Percentiles rank a stretch among this genome's conserved stretches.
phyloP scores from a whole-genome alignment of 2,329 filamentous ascomycete species.

The Fonsecaea nubica region DNA sequence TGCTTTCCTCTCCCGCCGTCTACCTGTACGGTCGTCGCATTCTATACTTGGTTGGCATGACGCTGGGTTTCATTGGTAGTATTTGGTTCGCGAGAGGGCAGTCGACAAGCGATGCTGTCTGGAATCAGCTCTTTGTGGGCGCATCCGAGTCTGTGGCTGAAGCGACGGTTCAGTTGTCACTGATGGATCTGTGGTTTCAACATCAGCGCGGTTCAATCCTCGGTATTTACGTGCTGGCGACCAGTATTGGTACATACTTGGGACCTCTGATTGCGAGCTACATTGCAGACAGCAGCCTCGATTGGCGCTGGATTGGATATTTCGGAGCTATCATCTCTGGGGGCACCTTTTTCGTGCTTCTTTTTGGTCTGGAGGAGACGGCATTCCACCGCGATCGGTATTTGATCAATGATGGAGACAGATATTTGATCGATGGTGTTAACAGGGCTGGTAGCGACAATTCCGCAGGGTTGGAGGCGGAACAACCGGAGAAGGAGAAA shows the following conservation, averaged over 20 bases:
- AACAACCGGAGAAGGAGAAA: constrained; percentile 23
- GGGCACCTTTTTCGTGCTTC: constrained; percentile 56
- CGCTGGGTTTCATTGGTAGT: constrained; percentile 58
- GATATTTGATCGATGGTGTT: constrained; percentile 32
- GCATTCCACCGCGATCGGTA: constrained; percentile 34
- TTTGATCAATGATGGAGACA: constrained; percentile 33
- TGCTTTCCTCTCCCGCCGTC: constrained; percentile 60
- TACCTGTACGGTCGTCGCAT: constrained; percentile 63
- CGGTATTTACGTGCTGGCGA: constrained; percentile 63
- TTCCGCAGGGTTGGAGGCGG: constrained; percentile 12
- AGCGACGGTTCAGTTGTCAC: constrained; percentile 63
- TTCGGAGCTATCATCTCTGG: constrained; percentile 59
- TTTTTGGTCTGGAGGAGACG: constrained; percentile 62
- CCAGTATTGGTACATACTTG: constrained; percentile 63
- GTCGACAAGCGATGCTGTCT: constrained; percentile 56
- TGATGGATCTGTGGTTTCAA: constrained; percentile 65
- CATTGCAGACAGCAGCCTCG: constrained; percentile 54
- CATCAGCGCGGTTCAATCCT: constrained; percentile 63
- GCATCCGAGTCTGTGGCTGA: constrained; percentile 64
- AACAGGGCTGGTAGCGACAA: constrained; percentile 23
- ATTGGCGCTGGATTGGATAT: constrained; percentile 64
- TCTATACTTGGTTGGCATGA: constrained; percentile 61
- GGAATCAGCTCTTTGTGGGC: constrained; percentile 64
- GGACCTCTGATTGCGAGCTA: constrained; percentile 62
- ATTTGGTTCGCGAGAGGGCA: constrained; percentile 61